Evolutionary conservation across 495 filamentous ascomycete genomes (phyloP), one percentile per base, ranked within the genome.

Genomic region (Xylaria castorea): DNA sequence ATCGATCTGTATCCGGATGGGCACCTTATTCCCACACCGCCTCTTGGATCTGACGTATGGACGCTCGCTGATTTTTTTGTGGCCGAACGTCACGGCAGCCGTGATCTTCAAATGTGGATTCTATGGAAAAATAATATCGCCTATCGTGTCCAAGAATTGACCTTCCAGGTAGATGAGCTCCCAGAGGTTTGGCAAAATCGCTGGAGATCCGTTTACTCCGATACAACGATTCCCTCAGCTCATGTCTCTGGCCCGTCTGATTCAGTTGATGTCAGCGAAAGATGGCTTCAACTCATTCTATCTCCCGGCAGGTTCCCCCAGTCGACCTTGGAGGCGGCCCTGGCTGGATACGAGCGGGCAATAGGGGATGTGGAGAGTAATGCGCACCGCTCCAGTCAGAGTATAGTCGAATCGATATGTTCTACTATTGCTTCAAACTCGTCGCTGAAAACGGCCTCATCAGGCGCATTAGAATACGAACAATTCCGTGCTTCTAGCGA

Each of bases 121-220:
- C 82, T 96, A 53, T 95, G 93, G 94, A 91, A 95, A 83, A 91
- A 92, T 81, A 92, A 96, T 78, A 88, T 92, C 75, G 87, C 91
- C 72, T 90, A 94, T 80, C 85, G 92, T 70, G 85, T 97, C 50
- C 92, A 94, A 80, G 81, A 80, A 67, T 74, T 88, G 57, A 79
- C 83, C 66, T 75, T 83, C 27, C 73, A 78, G 34, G 68, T 76
- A 12, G 72, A 80, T 8, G 79, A 82, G 22, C 77, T 79, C 25
- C 61, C 60, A 6, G 85, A 87, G 66, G 86, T 86, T 12, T 99
- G 96, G 91, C 78, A 82, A 55, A 87, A 81, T 40, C 84, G 89
- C 36, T 98, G 96, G 97, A 85, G 88, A 68, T 88, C 87, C 22
- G 92, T 94, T 5, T 89, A 87, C 27, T 84, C 88, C 44, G 92